Evolutionary conservation across 73 alveolate species (phyloP), one percentile per base, ranked within the genome.

Genomic region (Paramecium pentaurelia): DNA sequence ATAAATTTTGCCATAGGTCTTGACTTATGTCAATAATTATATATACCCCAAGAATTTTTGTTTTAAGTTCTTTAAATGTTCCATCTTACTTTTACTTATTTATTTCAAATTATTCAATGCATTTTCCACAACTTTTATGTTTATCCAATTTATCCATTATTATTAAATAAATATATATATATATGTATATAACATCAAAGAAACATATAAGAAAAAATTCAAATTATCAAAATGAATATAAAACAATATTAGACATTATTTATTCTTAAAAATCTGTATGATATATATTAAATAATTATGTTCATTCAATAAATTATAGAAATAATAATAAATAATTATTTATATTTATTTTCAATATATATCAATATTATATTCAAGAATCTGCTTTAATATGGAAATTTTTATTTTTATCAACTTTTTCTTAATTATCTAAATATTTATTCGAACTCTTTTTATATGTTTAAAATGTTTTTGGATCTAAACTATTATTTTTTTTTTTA

Each of bases 1-100:
- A 80, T 80, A 80, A 32, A 80, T 34, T 34, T 44, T 44, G 91
- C 64, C 71, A 80, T 45, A 45, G 44, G 77, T 80, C 91, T 40
- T 44, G 91, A 80, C 91, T 73, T 37, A 36, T 1, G 47, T 40
- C 4, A 73, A 73, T 73, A 40, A 12, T 34, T 20, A 36, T 36
- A 73, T 3, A 73, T 73, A 73, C 87, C 18, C 87, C 87, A 36
- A 73, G 60, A 36, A 73, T 40, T 37, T 37, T 73, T 10, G 58
- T 73, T 36, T 73, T 22, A 22, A 22, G 60, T 18, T 73, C 58
- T 37, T 18, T 73, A 38, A 3, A 73, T 16, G 87, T 37, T 73
- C 87, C 87, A 73, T 40, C 60, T 6, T 73, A 8, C 60, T 73
- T 73, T 40, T 16, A 12, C 47, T 73, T 40, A n/a, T 37, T 37